phyloP scores from a whole-genome alignment of 2,329 filamentous ascomycete species.

The Colletotrichum simmondsii region DNA sequence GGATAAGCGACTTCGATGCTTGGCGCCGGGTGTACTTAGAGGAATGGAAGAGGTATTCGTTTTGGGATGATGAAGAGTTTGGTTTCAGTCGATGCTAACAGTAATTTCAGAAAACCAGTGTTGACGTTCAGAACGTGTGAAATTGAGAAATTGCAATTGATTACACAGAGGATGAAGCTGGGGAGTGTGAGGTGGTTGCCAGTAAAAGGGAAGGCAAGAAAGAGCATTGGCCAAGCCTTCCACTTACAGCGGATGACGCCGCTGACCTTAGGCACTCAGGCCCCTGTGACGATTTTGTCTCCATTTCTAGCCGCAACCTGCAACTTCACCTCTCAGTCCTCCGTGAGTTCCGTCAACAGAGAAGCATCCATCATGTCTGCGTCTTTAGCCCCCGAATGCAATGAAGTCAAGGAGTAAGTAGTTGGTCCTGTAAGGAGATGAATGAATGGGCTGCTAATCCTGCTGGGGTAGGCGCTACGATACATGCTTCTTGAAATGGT shows the following conservation, averaged over 20 bases:
- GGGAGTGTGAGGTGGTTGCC: neutral
- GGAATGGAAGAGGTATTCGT: neutral
- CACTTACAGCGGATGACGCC: slow-evolving; percentile 26
- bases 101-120: neutral
- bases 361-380: slow-evolving; percentile 76
- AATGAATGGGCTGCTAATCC: neutral
- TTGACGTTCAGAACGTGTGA: neutral
- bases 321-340: slow-evolving; percentile 9
- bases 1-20: neutral
- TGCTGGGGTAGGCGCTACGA: slow-evolving; percentile 80
- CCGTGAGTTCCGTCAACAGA: slow-evolving; percentile 6
- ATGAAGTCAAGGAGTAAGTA: slow-evolving; percentile 91
- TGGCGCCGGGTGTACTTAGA: neutral
- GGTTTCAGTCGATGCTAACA: neutral
- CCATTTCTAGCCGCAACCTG: slow-evolving; percentile 12
- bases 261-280: slow-evolving; percentile 15
- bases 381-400: slow-evolving; percentile 93
- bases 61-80: neutral
- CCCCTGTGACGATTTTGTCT: slow-evolving; percentile 19
- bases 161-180: neutral
- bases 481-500: slow-evolving; percentile 98
- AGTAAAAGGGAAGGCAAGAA: neutral
- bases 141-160: neutral
- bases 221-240: neutral
- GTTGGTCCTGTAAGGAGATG: neutral